A percentile compares a stretch with the other conserved stretches of the same genome.
Evolutionary conservation across 2,329 filamentous ascomycete species (phyloP).

Genomic region (Coniochaeta sp.): DNA sequence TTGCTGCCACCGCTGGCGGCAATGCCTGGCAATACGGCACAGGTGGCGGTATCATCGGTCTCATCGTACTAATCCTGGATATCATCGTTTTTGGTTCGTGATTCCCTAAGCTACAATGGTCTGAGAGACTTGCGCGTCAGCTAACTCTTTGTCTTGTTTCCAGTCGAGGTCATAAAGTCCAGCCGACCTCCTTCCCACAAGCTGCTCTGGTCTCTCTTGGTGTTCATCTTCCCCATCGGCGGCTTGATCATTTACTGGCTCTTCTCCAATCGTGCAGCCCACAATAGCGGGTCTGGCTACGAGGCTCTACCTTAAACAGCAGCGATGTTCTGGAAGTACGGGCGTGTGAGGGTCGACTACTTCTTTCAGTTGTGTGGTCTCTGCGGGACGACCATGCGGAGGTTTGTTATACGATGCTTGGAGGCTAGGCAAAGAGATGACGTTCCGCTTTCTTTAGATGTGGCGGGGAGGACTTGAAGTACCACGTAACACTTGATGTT

Average conservation of each 20-base stretch:
- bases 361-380: not conserved
- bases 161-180: constrained; percentile 59
- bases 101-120: not conserved
- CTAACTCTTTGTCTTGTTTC: constrained; percentile 6
- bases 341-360: too few relatives aligned
- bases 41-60: constrained; percentile 53
- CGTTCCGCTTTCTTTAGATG: too few relatives aligned
- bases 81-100: constrained; percentile 54
- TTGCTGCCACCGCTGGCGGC: constrained; percentile 26
- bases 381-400: not conserved
- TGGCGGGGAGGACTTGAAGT: too few relatives aligned
- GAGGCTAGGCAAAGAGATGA: too few relatives aligned
- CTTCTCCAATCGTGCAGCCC: constrained; percentile 52
- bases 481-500: too few relatives aligned
- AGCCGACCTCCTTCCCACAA: constrained; percentile 50
- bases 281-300: constrained; percentile 46
- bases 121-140: not conserved
- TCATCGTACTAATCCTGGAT: constrained; percentile 54
- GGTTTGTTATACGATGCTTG: too few relatives aligned
- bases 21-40: constrained; percentile 51
- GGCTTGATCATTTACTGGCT: constrained; percentile 57
- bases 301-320: constrained; percentile 31
- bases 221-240: constrained; percentile 57
- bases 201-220: constrained; percentile 53
- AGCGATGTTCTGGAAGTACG: not conserved